Evolutionary conservation across 306 rosid species (phyloP), one percentile per base, ranked within the genome.

Genomic region (Vigna hirtella): DNA sequence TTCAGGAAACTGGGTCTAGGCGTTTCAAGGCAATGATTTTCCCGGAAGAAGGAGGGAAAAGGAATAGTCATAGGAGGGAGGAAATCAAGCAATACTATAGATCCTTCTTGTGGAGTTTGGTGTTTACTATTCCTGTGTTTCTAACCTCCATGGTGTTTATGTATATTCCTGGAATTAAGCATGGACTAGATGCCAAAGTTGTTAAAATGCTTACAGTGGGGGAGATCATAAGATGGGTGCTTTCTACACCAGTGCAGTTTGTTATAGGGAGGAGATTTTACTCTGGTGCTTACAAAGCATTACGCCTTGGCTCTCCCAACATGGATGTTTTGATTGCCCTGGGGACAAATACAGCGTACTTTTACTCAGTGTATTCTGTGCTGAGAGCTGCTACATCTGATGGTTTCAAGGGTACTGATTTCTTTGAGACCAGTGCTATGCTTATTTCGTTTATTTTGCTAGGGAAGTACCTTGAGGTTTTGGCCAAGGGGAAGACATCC

Each of bases 341-440:
- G 81, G 98, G 96, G 74, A 94, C 98, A 80, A 94, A 94, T 56
- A 90, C 94, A 26, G 98, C 98, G 55, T 94, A 94, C 50, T 91
- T 94, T 70, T 94, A 90, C 48, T 94, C 98, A 0, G 96, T 91
- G 4, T 94, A 91, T 72, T 80, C 87, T n/a, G 78, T 91, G 3
- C 34, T 91, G 15, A 94, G 97, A 80, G 86, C 97, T 57, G 93
- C 96, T 28, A 80, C 77, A 4, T 87, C 91, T 15, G 70, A 43
- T 18, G 51, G 71, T 66, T 94, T 94, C 66, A 77, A 82, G 53
- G 98, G 98, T 2, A 88, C 82, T 2, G 98, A 94, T 89, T 94
- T 94, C 83, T 94, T 94, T 69, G 98, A 94, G 86, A 94, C 98
- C 0, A 91, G 98, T 51, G 73, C 97, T 0, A 94, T 94, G 98